Percentiles rank a stretch among this genome's conserved stretches.
phyloP scores from a whole-genome alignment of 192 early-diverging fungal genomes.

The Entomortierella parvispora region DNA sequence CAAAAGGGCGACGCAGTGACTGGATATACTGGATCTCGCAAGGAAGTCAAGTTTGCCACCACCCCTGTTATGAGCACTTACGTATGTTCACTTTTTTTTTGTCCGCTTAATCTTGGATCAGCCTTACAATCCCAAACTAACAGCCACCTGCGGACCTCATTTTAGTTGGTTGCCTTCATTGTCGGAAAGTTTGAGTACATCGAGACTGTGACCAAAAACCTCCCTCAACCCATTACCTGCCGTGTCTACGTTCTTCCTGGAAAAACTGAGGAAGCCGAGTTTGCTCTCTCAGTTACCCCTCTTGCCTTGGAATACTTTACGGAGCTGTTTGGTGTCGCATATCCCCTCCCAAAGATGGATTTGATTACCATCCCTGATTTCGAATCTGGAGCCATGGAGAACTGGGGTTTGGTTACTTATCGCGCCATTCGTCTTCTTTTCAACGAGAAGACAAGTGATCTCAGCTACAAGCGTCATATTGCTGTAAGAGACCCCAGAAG shows the following conservation, averaged over 20 bases:
- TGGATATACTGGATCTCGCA: slow-evolving; percentile 55
- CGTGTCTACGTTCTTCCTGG: slow-evolving; percentile 90
- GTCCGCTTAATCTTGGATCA: too few species aligned
- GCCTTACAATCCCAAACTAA: not conserved
- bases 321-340: slow-evolving; percentile 86
- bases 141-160: not conserved
- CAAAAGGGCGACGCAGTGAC: slow-evolving; percentile 27
- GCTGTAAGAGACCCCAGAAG: slow-evolving; percentile 52
- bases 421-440: slow-evolving; percentile 86
- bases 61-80: slow-evolving; percentile 97
- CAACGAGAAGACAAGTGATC: slow-evolving; percentile 81
- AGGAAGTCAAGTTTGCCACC: slow-evolving; percentile 87
- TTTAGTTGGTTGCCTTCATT: slow-evolving; percentile 83
- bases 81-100: slow-evolving; percentile 54
- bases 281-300: slow-evolving; percentile 83
- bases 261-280: slow-evolving; percentile 80
- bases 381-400: slow-evolving; percentile 91
- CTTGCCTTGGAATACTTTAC: slow-evolving; percentile 87
- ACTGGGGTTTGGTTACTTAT: slow-evolving; percentile 97
- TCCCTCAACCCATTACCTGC: slow-evolving; percentile 77
- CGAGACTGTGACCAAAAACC: slow-evolving; percentile 78
- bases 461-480: slow-evolving; percentile 81
- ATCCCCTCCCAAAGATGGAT: slow-evolving; percentile 93
- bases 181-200: slow-evolving; percentile 95
- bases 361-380: slow-evolving; percentile 95